Evolutionary conservation across 225 moss, liverwort and hornwort species (phyloP).

Genomic region (Marchantia polymorpha): DNA sequence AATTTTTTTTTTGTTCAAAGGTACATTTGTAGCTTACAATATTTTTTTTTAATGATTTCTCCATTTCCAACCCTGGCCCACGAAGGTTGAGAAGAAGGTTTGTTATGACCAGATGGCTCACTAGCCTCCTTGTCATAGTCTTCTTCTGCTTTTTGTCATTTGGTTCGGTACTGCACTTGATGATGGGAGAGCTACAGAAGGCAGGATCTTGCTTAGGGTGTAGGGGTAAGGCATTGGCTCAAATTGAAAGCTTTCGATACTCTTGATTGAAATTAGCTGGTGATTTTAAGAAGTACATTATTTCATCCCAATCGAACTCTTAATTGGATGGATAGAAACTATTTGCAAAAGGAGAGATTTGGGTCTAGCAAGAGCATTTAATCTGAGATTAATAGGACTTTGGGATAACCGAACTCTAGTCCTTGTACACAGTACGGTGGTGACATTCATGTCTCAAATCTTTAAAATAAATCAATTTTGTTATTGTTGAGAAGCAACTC

Average conservation of each 20-base stretch:
- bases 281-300: constrained; percentile 39
- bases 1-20: constrained; percentile 31
- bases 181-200: constrained; percentile 35
- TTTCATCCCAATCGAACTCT: constrained; percentile 16
- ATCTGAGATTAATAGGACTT: constrained; percentile 36
- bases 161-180: constrained; percentile 34
- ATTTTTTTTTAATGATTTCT: constrained; percentile 27
- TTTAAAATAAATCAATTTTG: constrained; percentile 48
- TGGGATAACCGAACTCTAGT: constrained; percentile 25
- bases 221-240: constrained; percentile 32
- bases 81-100: constrained; percentile 43
- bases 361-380: constrained; percentile 35
- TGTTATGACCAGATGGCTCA: constrained; percentile 52
- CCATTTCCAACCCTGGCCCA: constrained; percentile 37
- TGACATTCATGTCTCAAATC: constrained; percentile 32
- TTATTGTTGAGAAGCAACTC: constrained; percentile 27
- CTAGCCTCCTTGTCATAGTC: constrained; percentile 54
- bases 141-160: constrained; percentile 47
- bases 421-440: constrained; percentile 45
- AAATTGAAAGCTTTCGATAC: constrained; percentile 34
- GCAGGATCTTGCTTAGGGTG: constrained; percentile 29
- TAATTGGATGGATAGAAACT: constrained; percentile 15
- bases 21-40: constrained; percentile 38
- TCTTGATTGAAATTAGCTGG: constrained; percentile 38
- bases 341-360: constrained; percentile 12